Conservation (phyloP, 352 stramenopile genomes). For the Phytophthora pluvialis region DNA sequence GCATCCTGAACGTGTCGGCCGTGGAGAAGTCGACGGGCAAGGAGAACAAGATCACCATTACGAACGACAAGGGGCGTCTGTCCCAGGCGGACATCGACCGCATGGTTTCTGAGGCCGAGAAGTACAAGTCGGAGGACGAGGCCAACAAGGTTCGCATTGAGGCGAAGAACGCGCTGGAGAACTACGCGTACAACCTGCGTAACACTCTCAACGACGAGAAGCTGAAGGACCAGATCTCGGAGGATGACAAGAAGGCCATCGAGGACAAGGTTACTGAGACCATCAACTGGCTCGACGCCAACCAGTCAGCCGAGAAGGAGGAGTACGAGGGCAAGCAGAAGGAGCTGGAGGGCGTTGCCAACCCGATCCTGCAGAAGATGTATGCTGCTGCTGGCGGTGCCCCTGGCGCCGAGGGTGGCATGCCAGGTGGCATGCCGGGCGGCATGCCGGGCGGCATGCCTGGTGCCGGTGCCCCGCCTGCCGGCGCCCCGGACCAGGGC, state of each 20-base stretch:
- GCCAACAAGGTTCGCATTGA: conserved; percentile 95
- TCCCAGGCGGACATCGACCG: conserved; percentile 97
- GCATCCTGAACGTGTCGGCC: conserved; percentile 94
- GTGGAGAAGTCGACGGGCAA: conserved; percentile 95
- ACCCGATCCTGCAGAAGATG: conserved; percentile 85
- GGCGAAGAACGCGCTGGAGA: conserved; percentile 95
- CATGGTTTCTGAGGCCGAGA: conserved; percentile 97
- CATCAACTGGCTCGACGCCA: conserved; percentile 97
- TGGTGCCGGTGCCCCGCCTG: conserved; percentile 32
- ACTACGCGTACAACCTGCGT: conserved; percentile 94
- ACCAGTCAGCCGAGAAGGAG: conserved; percentile 80
- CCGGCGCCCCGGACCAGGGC: conserved; percentile 57
- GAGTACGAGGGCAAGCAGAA: conserved; percentile 91
- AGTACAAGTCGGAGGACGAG: conserved; percentile 97
- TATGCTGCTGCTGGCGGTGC: conserved; percentile 71
- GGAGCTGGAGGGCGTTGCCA: conserved; percentile 85
- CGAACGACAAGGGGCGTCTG: conserved; percentile 96
- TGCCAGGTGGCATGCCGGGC: conserved; percentile 43
- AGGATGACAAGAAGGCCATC: conserved; percentile 83
- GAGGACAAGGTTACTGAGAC: conserved; percentile 94
- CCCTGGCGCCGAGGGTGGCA: conserved; percentile 44
- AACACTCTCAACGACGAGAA: conserved; percentile 94
- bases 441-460: conserved; percentile 22
- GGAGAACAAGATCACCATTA: conserved; percentile 97
- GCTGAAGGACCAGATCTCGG: conserved; percentile 92